Conservation (phyloP, 495 filamentous ascomycete genomes). For the Neurospora sp. region DNA sequence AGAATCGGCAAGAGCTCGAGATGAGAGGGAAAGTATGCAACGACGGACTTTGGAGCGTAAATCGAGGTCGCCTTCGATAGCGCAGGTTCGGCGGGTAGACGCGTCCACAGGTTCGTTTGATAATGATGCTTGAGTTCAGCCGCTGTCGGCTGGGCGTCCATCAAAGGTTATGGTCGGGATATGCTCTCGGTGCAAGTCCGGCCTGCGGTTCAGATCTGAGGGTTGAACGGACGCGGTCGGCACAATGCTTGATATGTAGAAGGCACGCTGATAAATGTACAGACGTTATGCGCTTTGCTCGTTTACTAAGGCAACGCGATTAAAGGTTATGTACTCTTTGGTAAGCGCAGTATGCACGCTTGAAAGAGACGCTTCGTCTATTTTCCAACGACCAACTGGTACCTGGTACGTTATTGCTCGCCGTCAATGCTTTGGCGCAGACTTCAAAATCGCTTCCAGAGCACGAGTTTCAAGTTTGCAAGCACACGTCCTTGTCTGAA, state of each 20-base stretch:
- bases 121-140: slow-evolving; percentile 43
- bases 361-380: not conserved
- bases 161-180: slow-evolving; percentile 30
- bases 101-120: slow-evolving; percentile 32
- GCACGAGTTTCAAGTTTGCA: slow-evolving; percentile 4
- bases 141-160: slow-evolving; percentile 41
- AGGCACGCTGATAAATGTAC: not conserved
- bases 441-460: not conserved
- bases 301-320: not conserved
- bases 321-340: slow-evolving; percentile 4
- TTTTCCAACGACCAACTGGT: not conserved
- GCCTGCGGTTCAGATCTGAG: slow-evolving; percentile 7
- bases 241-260: slow-evolving; percentile 1
- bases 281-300: not conserved
- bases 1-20: slow-evolving; percentile 38
- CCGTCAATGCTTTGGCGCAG: not conserved
- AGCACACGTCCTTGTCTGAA: not conserved
- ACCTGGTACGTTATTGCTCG: not conserved
- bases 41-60: slow-evolving; percentile 13
- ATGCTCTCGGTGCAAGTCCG: slow-evolving; percentile 9
- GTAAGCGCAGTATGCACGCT: not conserved
- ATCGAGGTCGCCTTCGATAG: slow-evolving; percentile 15
- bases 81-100: slow-evolving; percentile 17
- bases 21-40: slow-evolving; percentile 25
- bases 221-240: slow-evolving; percentile 4